These are phyloP conservation scores for Xylaria longipes DNA, from an alignment of 495 filamentous ascomycete species.

Conservation along the genomic window DNA sequence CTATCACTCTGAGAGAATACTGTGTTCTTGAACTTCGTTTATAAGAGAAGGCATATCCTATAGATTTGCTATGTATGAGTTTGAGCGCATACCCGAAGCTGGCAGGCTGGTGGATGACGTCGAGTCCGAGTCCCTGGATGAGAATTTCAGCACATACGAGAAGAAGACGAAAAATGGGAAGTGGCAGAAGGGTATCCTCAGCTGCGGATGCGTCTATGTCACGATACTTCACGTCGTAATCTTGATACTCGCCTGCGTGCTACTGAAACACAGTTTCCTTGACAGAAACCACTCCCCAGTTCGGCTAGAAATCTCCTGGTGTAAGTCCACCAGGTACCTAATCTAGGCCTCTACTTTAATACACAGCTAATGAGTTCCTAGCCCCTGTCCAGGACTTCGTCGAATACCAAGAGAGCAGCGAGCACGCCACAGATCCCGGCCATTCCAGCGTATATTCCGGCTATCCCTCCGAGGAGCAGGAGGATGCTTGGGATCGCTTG, in stretches of 20 bases:
- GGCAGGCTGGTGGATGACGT: not conserved
- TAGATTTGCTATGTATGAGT: not conserved
- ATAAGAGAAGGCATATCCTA: not conserved
- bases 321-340: not conserved
- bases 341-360: not conserved
- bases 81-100: not conserved
- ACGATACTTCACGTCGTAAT: not conserved
- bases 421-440: not conserved
- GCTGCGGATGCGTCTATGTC: not conserved
- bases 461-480: not conserved
- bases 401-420: not conserved
- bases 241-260: not conserved
- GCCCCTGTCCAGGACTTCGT: not conserved
- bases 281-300: not conserved
- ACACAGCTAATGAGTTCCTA: not conserved
- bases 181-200: not conserved
- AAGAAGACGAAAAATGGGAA: not conserved
- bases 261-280: not conserved
- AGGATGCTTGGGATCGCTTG: not conserved
- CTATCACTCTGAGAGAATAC: not conserved
- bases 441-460: not conserved
- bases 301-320: not conserved
- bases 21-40: not conserved
- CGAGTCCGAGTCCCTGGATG: not conserved
- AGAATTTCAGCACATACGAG: not conserved